phyloP scores from a whole-genome alignment of 148 eudicot species.

The Amaranthus palmeri region DNA sequence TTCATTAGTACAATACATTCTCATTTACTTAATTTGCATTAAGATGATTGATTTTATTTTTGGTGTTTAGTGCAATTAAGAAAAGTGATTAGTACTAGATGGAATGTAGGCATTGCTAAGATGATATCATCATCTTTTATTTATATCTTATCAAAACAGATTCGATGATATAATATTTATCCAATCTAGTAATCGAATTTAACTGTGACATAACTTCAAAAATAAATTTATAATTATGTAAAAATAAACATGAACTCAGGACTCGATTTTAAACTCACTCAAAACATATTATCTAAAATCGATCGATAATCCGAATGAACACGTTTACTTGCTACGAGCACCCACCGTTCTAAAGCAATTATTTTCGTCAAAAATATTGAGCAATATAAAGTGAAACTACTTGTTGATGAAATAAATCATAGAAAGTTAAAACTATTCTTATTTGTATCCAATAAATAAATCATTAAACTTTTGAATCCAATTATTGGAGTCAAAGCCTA shows the following conservation, averaged over 20 bases:
- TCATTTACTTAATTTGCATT: no score
- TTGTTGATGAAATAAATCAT: neutral
- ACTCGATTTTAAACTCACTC: no score
- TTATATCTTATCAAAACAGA: neutral
- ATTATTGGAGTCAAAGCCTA: constrained; percentile 18
- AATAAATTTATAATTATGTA: neutral
- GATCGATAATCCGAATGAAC: no score
- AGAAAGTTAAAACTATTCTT: neutral
- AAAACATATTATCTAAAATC: no score
- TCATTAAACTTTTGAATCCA: constrained; percentile 21
- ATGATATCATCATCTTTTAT: constrained; percentile 17
- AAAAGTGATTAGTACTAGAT: neutral
- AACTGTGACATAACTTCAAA: neutral
- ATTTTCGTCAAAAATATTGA: no score
- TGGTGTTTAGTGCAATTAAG: constrained; percentile 3
- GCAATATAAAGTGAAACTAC: neutral
- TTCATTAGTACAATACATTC: no score
- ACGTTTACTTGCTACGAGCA: no score
- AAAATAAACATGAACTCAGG: no score
- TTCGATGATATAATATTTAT: no score
- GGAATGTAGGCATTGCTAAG: neutral
- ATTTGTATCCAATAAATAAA: neutral
- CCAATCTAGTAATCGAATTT: no score
- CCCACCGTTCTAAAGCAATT: no score
- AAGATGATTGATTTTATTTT: constrained; percentile 6